phyloP scores from a whole-genome alignment of 2,329 filamentous ascomycete species.

The Fusarium euwallaceae region DNA sequence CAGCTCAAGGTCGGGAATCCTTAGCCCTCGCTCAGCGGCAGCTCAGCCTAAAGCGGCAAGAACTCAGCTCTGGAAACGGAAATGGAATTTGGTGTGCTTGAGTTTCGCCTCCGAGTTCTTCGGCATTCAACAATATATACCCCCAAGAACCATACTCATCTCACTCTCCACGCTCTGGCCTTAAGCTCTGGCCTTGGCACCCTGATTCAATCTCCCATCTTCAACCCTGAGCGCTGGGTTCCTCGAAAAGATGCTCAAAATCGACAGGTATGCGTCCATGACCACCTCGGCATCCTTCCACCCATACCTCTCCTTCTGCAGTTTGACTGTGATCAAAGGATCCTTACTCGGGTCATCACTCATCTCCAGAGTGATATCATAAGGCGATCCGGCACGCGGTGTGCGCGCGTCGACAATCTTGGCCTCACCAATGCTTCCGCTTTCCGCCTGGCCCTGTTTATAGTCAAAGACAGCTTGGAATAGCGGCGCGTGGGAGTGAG shows the following conservation, averaged over 20 bases:
- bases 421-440: background rate
- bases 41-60: too few species aligned
- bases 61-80: too few species aligned
- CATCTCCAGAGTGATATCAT: background rate
- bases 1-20: too few species aligned
- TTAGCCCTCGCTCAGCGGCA: too few species aligned
- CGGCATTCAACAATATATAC: background rate
- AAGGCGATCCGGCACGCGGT: background rate
- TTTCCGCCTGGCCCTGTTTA: background rate
- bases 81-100: too few species aligned
- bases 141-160: background rate
- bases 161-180: background rate
- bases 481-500: background rate
- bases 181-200: background rate
- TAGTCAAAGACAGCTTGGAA: background rate
- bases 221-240: background rate
- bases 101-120: too few species aligned
- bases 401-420: background rate
- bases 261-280: background rate
- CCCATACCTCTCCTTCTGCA: background rate
- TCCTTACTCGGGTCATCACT: background rate
- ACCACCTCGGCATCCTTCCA: background rate
- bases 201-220: background rate
- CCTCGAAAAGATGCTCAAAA: background rate
- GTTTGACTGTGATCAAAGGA: background rate